Evolutionary conservation across 1,284 basidiomycete species (phyloP).

Genomic region (Rhodotorula sp.): DNA sequence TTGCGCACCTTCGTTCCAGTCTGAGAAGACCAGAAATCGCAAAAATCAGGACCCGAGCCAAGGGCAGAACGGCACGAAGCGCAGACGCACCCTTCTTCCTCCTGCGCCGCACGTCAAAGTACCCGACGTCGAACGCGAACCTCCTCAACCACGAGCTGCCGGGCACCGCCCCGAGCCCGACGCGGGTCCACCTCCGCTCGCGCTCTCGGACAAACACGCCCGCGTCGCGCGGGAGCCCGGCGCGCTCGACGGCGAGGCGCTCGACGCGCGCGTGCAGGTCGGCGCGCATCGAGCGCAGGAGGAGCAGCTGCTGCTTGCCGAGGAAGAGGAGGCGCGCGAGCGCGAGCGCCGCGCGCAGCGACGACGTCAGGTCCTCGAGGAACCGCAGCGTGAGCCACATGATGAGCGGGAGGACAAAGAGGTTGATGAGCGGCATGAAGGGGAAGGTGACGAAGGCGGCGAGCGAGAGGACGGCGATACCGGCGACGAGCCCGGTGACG

Average conservation of each 20-base stretch:
- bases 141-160: slow-evolving; percentile 64
- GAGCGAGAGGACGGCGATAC: slow-evolving; percentile 56
- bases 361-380: slow-evolving; percentile 76
- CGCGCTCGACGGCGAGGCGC: slow-evolving; percentile 62
- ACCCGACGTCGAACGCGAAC: slow-evolving; percentile 54
- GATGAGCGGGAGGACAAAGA: slow-evolving; percentile 46
- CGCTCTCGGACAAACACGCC: slow-evolving; percentile 60
- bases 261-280: slow-evolving; percentile 65
- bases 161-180: slow-evolving; percentile 67
- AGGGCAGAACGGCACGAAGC: no score
- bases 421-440: slow-evolving; percentile 51
- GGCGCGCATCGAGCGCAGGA: slow-evolving; percentile 59
- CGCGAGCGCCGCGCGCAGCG: slow-evolving; percentile 68
- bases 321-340: slow-evolving; percentile 65
- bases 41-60: no score
- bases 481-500: slow-evolving; percentile 72
- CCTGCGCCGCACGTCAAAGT: slow-evolving; percentile 73
- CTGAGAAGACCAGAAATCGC: neutral
- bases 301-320: slow-evolving; percentile 60
- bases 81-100: slow-evolving; percentile 63
- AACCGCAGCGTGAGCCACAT: slow-evolving; percentile 87
- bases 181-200: slow-evolving; percentile 56
- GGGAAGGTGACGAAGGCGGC: slow-evolving; percentile 54
- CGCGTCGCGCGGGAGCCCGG: slow-evolving; percentile 68
- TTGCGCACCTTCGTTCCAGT: slow-evolving; percentile 71